These are phyloP conservation scores for Nephromyces sp. DNA, from an alignment of 169 alveolate species.

Conservation along the genomic window DNA sequence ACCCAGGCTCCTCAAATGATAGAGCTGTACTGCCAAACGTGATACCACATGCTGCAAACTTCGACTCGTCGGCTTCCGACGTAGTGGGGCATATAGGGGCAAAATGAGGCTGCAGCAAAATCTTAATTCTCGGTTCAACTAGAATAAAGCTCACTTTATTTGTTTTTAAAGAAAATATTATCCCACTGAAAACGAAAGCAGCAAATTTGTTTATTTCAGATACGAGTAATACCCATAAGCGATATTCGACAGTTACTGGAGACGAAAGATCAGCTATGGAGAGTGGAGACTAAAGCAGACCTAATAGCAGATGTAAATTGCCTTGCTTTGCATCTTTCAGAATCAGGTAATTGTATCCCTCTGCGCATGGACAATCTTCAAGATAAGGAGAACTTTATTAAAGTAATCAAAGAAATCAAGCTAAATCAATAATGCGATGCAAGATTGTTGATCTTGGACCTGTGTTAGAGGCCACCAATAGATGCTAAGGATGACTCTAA, in stretches of 20 bases:
- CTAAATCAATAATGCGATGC: no score
- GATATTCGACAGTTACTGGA: constrained; percentile 22
- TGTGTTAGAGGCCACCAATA: no score
- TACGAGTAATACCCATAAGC: constrained; percentile 18
- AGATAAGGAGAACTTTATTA: constrained; percentile 33
- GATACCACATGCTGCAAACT: background rate
- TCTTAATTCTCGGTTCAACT: background rate
- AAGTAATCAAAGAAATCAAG: constrained; percentile 5
- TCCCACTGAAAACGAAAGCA: background rate
- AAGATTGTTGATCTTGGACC: no score
- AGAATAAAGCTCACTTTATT: background rate
- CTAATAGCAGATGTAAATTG: constrained; percentile 35
- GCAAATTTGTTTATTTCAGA: background rate
- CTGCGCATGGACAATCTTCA: constrained; percentile 23
- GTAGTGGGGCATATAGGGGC: background rate
- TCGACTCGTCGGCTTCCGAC: background rate
- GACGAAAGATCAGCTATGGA: constrained; percentile 36
- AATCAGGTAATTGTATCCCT: constrained; percentile 49
- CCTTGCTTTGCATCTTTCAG: constrained; percentile 39
- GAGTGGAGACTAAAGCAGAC: constrained; percentile 48
- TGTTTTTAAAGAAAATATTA: background rate
- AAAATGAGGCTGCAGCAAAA: background rate
- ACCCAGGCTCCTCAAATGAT: no score
- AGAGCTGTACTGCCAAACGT: background rate
- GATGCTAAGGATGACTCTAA: no score